A percentile compares a stretch with the other conserved stretches of the same genome.
Conservation (phyloP, 371 early-diverging fungal species). For the Rhizopus stolonifer region DNA sequence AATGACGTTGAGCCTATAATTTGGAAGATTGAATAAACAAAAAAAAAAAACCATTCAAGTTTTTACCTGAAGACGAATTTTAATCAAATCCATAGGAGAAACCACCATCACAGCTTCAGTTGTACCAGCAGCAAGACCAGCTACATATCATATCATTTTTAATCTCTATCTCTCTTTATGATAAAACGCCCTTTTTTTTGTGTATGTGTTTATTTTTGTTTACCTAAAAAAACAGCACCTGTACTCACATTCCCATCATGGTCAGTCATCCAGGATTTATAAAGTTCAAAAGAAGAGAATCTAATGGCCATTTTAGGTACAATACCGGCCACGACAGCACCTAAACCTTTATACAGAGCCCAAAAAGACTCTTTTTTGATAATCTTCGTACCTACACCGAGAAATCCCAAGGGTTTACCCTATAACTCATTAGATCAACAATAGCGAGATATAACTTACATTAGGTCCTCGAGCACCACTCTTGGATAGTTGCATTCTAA, state of each 20-base stretch:
- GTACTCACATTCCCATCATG: constrained; percentile 69
- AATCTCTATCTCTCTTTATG: too few relatives aligned
- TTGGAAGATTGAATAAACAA: not conserved
- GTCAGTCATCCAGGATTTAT: constrained; percentile 81
- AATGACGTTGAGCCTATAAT: constrained; percentile 82
- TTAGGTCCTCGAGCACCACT: constrained; percentile 39
- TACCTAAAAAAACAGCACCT: constrained; percentile 80
- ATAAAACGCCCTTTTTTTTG: too few relatives aligned
- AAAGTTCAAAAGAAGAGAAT: constrained; percentile 94
- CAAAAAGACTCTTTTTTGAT: constrained; percentile 85
- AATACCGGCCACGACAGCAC: constrained; percentile 95
- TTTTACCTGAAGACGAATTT: constrained; percentile 86
- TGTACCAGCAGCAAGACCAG: constrained; percentile 93
- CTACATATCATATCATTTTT: constrained; percentile 43
- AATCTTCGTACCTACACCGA: constrained; percentile 84
- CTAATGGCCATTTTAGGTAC: constrained; percentile 99
- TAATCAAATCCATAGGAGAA: constrained; percentile 97
- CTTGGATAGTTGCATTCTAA: constrained; percentile 85
- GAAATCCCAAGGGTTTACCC: constrained; percentile 63
- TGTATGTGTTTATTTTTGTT: too few relatives aligned
- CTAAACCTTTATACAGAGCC: constrained; percentile 96
- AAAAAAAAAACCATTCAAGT: too few relatives aligned
- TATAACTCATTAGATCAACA: too few relatives aligned
- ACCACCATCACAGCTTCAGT: constrained; percentile 96
- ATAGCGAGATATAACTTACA: constrained; percentile 38